Evolutionary conservation across 352 stramenopile species (phyloP).

Genomic region (Phytophthora brassicae): DNA sequence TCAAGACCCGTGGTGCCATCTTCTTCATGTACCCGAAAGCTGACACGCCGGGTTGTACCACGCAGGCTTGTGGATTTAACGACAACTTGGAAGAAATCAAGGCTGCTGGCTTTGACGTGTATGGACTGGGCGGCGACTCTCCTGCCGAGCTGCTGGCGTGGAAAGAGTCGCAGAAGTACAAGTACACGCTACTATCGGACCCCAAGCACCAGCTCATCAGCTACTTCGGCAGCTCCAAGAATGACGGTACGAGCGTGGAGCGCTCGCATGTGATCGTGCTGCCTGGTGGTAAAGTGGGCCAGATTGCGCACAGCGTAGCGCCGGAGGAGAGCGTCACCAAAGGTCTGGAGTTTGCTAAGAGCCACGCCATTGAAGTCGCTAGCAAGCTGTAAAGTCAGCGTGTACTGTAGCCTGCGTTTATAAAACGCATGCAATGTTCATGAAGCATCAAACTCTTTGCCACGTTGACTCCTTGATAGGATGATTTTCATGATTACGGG

Average conservation of each 20-base stretch:
- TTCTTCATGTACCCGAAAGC: constrained; percentile 91
- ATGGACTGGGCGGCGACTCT: constrained; percentile 73
- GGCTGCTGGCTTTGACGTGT: constrained; percentile 77
- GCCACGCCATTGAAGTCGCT: constrained; percentile 21
- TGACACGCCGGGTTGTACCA: constrained; percentile 82
- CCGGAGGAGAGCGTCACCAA: constrained; percentile 84
- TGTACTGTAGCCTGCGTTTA: constrained; percentile 7
- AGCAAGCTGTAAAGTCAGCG: constrained; percentile 39
- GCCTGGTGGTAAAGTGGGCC: constrained; percentile 67
- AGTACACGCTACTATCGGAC: constrained; percentile 82
- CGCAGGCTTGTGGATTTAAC: constrained; percentile 84
- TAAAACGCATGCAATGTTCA: constrained; percentile 21
- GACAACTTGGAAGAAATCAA: constrained; percentile 80
- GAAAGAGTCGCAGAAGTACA: constrained; percentile 81
- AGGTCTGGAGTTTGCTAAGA: constrained; percentile 67
- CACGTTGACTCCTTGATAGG: constrained; percentile 20
- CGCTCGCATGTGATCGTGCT: constrained; percentile 86
- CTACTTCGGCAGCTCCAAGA: constrained; percentile 78
- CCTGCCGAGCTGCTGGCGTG: constrained; percentile 68
- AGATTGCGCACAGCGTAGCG: constrained; percentile 73
- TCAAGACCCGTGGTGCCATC: constrained; percentile 74
- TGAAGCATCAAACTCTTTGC: constrained; percentile 26
- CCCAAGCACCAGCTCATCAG: constrained; percentile 74
- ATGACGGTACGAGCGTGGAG: constrained; percentile 60
- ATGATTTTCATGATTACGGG: constrained; percentile 15